Conservation (phyloP, 306 rosid genomes). For the Medicago ruthenica region DNA sequence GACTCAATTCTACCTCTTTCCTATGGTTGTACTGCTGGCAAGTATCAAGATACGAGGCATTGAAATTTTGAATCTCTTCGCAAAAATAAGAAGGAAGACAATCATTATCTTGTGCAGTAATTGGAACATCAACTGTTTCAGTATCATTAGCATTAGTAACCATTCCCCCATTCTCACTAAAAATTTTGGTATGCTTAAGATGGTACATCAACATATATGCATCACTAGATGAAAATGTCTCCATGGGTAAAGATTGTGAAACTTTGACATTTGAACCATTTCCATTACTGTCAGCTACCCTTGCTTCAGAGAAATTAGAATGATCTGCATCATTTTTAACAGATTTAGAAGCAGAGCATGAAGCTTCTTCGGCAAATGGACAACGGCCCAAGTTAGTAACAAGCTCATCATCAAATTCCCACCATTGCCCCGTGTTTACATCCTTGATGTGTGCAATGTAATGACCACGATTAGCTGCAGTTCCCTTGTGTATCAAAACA, state of each 20-base stretch:
- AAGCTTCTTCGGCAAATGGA: constrained; percentile 84
- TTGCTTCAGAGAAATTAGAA: constrained; percentile 53
- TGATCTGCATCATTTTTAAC: constrained; percentile 52
- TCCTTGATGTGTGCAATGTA: constrained; percentile 93
- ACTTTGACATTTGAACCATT: constrained; percentile 52
- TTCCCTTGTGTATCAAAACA: constrained; percentile 95
- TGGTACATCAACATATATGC: constrained; percentile 97
- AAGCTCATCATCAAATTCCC: constrained; percentile 95
- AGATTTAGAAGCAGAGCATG: constrained; percentile 65
- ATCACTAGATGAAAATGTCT: constrained; percentile 81
- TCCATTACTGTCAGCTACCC: constrained; percentile 60
- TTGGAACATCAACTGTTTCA: constrained; percentile 49
- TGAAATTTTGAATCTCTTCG: constrained; percentile 72
- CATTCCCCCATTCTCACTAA: constrained; percentile 36
- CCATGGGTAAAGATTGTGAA: constrained; percentile 52
- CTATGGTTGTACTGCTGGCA: constrained; percentile 62
- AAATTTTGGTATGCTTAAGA: constrained; percentile 53
- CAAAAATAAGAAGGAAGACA: constrained; percentile 67
- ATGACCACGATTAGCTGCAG: constrained; percentile 96
- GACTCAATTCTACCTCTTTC: constrained; percentile 70
- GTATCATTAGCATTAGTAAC: constrained; percentile 47
- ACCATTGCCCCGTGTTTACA: constrained; percentile 91
- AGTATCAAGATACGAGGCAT: constrained; percentile 60
- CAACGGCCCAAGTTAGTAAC: constrained; percentile 79
- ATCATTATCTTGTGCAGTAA: constrained; percentile 51